Conservation (phyloP, 805 yeast species). For the Yamadazyma philogaea region DNA sequence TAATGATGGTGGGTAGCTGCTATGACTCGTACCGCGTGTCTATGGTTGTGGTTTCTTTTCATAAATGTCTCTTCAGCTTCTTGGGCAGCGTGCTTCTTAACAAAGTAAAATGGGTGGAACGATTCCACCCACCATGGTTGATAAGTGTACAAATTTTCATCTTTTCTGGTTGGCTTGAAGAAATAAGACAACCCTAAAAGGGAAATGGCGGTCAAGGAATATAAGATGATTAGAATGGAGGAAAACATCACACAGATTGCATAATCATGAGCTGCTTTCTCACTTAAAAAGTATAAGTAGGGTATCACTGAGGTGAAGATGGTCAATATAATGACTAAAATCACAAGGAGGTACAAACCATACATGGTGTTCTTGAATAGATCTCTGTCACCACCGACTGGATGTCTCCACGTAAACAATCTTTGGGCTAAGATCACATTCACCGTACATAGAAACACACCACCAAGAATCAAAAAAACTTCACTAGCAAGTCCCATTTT, state of each 20-base stretch:
- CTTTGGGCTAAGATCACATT: conserved; percentile 68
- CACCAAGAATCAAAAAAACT: conserved; percentile 54
- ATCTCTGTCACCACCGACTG: conserved; percentile 56
- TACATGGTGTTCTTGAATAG: conserved; percentile 51
- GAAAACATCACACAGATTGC: conserved; percentile 28
- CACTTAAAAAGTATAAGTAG: conserved; percentile 51
- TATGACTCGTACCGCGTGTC: conserved; percentile 57
- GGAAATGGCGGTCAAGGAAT: conserved; percentile 50
- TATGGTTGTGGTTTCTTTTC: conserved; percentile 46
- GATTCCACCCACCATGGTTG: conserved; percentile 80
- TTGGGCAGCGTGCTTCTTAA: conserved; percentile 50
- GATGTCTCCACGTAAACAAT: conserved; percentile 74
- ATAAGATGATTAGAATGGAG: conserved; percentile 33
- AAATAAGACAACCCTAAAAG: conserved; percentile 51
- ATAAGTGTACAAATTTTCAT: conserved; percentile 52
- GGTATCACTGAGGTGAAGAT: conserved; percentile 62
- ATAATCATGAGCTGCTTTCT: conserved; percentile 20
- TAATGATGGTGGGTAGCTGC: conserved; percentile 50
- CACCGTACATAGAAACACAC: conserved; percentile 52
- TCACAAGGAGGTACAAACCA: conserved; percentile 48
- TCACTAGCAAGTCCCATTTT: conserved; percentile 54
- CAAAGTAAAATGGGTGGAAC: conserved; percentile 58
- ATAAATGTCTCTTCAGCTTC: conserved; percentile 47
- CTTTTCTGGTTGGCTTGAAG: conserved; percentile 53
- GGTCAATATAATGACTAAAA: conserved; percentile 58